Evolutionary conservation across 805 yeast species (phyloP).

Genomic region (Starmerella bombi): DNA sequence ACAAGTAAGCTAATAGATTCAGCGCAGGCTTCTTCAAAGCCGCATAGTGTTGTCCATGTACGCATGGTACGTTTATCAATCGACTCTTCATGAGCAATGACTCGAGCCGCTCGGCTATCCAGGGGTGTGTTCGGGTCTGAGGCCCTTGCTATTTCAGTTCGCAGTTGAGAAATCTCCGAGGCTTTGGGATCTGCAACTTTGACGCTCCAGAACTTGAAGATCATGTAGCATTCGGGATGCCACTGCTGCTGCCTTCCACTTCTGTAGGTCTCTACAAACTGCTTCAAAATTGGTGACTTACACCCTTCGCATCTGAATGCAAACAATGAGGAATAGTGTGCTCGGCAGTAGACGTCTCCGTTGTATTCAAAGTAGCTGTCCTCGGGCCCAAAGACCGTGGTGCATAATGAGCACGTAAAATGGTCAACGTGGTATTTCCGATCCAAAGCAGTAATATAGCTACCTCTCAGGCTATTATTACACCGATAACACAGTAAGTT

Average conservation of each 20-base stretch:
- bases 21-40: slow-evolving; percentile 83
- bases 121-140: slow-evolving; percentile 6
- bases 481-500: slow-evolving; percentile 80
- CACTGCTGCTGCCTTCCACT: slow-evolving; percentile 91
- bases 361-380: slow-evolving; percentile 87
- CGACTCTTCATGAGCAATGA: slow-evolving; percentile 38
- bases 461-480: slow-evolving; percentile 73
- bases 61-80: slow-evolving; percentile 47
- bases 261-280: slow-evolving; percentile 80
- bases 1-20: slow-evolving; percentile 84
- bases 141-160: slow-evolving; percentile 4
- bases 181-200: slow-evolving; percentile 36
- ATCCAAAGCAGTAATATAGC: slow-evolving; percentile 87
- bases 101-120: slow-evolving; percentile 14
- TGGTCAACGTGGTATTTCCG: slow-evolving; percentile 89
- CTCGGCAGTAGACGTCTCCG: slow-evolving; percentile 74
- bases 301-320: slow-evolving; percentile 93
- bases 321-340: slow-evolving; percentile 72
- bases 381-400: slow-evolving; percentile 72
- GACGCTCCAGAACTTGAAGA: slow-evolving; percentile 92
- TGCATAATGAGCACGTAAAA: slow-evolving; percentile 80
- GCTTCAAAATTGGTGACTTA: slow-evolving; percentile 77
- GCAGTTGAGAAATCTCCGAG: slow-evolving; percentile 5
- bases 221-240: slow-evolving; percentile 99
- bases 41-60: slow-evolving; percentile 79